Conservation (phyloP, 768 basidiomycete genomes). For the Lentinula lateritia region DNA sequence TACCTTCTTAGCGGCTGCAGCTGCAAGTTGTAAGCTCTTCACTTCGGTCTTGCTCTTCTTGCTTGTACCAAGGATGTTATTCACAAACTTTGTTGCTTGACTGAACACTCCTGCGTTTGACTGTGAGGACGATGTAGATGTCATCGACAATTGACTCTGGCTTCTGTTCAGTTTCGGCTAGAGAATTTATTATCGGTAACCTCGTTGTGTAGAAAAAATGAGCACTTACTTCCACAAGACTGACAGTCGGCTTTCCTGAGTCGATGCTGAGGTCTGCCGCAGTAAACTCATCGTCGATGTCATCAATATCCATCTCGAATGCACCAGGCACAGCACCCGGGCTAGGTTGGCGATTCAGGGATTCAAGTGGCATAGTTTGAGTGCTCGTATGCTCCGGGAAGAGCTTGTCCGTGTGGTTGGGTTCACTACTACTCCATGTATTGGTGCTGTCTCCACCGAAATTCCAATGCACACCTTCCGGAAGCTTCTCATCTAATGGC, state of each 20-base stretch:
- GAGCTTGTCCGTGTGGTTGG: conserved; percentile 49
- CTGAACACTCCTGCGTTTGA: conserved; percentile 60
- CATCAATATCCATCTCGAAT: conserved; percentile 31
- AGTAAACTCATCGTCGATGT: conserved; percentile 28
- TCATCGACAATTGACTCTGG: conserved; percentile 52
- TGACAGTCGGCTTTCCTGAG: conserved; percentile 29
- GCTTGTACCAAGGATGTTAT: conserved; percentile 56
- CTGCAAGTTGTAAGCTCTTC: conserved; percentile 79
- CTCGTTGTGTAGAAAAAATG: background rate
- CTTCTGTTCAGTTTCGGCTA: conserved; percentile 28
- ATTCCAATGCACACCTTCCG: conserved; percentile 53
- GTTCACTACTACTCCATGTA: conserved; percentile 64
- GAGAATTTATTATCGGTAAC: conserved; percentile 4
- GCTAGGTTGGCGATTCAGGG: conserved; percentile 12
- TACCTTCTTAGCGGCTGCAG: conserved; percentile 85
- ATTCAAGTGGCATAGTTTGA: conserved; percentile 4
- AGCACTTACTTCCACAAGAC: conserved; percentile 37
- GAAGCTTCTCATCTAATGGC: conserved; percentile 64
- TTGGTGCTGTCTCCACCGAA: conserved; percentile 63
- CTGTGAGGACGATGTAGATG: conserved; percentile 41
- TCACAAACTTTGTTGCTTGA: conserved; percentile 66
- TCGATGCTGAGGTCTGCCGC: conserved; percentile 39
- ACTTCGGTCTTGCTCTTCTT: conserved; percentile 75
- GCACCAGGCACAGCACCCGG: conserved; percentile 19
- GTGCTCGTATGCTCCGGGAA: conserved; percentile 25